Conservation (phyloP, 225 moss, liverwort and hornwort species). For the Rhytidiadelphus loreus region DNA sequence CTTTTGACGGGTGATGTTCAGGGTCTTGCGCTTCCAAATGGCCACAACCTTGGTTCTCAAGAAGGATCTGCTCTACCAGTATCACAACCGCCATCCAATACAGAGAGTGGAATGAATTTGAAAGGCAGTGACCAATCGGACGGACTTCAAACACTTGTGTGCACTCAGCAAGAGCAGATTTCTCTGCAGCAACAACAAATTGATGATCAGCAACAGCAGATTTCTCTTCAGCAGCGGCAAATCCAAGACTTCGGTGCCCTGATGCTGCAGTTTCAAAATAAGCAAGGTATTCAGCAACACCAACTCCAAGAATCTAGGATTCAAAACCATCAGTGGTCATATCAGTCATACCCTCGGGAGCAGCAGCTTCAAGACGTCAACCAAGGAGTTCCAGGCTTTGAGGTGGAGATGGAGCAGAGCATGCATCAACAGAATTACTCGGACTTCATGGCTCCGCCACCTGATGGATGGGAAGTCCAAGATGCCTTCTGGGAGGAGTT, state of each 20-base stretch:
- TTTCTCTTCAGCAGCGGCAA: neutral
- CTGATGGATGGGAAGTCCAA: neutral
- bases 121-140: neutral
- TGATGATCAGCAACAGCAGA: neutral
- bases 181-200: neutral
- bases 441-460: too few relatives aligned
- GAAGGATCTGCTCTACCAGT: neutral
- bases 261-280: too few relatives aligned
- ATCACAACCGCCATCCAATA: neutral
- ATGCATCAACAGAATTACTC: neutral
- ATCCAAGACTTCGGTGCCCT: neutral
- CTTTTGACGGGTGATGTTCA: neutral
- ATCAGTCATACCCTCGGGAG: neutral
- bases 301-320: neutral
- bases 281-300: neutral
- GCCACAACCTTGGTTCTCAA: neutral
- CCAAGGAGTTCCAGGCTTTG: too few relatives aligned
- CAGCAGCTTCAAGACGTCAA: neutral
- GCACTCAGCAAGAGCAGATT: neutral
- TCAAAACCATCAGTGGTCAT: neutral
- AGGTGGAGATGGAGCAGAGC: neutral
- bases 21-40: neutral
- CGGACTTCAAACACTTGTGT: neutral
- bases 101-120: neutral
- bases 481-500: neutral